Evolutionary conservation across 2,329 filamentous ascomycete genomes (phyloP).

Genomic region (Cladosporium colombiae): DNA sequence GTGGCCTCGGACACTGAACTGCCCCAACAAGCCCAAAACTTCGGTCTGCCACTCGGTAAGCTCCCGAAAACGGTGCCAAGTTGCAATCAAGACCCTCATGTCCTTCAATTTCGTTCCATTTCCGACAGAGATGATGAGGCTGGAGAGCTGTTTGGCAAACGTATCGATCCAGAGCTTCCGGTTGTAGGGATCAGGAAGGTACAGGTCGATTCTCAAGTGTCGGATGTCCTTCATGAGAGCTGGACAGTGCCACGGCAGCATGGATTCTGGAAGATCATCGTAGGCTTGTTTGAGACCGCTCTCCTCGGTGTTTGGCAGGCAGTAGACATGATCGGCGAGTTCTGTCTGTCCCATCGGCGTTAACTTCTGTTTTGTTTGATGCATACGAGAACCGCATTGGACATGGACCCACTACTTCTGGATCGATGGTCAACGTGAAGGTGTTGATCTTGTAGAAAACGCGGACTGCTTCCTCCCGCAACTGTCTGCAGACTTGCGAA

Average conservation of each 20-base stretch:
- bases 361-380: too few species aligned
- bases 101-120: constrained; percentile 21
- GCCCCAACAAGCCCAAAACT: constrained; percentile 22
- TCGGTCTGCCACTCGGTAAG: constrained; percentile 20
- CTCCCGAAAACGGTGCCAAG: constrained; percentile 21
- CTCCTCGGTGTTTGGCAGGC: not conserved
- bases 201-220: constrained; percentile 26
- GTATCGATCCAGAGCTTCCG: not conserved
- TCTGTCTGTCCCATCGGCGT: not conserved
- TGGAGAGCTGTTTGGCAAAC: not conserved
- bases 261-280: constrained; percentile 11
- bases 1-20: constrained; percentile 25
- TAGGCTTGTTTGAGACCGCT: not conserved
- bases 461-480: constrained; percentile 26
- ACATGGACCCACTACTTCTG: constrained; percentile 9
- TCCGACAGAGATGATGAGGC: constrained; percentile 23
- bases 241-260: constrained; percentile 26
- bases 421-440: constrained; percentile 28
- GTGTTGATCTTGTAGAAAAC: constrained; percentile 27
- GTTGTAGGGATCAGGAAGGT: constrained; percentile 22
- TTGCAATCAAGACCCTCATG: constrained; percentile 24
- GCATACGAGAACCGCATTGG: too few species aligned
- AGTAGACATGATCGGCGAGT: not conserved
- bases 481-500: constrained; percentile 23
- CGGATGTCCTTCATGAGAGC: constrained; percentile 21